Evolutionary conservation across 2,329 filamentous ascomycete species (phyloP), one percentile per base, ranked within the genome.

Genomic region (Sporothrix schenckii): DNA sequence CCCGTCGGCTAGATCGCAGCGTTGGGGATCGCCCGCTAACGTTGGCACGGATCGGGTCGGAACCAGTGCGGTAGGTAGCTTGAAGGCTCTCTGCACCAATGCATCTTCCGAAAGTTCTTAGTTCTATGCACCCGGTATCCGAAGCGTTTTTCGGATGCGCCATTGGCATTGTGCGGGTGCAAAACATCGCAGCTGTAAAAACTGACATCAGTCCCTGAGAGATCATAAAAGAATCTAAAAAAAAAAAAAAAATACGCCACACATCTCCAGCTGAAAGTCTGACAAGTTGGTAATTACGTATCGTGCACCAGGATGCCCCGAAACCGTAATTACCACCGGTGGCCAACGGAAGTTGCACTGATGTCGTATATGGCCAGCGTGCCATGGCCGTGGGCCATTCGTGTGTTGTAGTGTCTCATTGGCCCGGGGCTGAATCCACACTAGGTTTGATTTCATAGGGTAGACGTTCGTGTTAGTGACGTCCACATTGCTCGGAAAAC

Each of bases 1-100:
- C 44, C 39, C 58, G 21, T 68, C 66, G 66, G 50, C 52, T 68
- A 50, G 54, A 60, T 69, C 53, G 53, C 53, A 60, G 54, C 21
- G 44, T 27, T 52, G 54, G 24, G 34, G 66, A 69, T 69, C 54
- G 44, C n/a, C 41, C 66, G 53, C 66, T 69, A 50, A 47, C 27
- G 30, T 44, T 30, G 44, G 21, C 30, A 5, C 27, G 13, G 19
- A 34, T 34, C 54, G 54, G 66, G 39, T 69, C 54, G 54, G 66
- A 61, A 61, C 52, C 27, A 68, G 54, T 44, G n/a, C 61, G 44
- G 44, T 27, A 9, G 41, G 11, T 44, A 14, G 54, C 19, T 16
- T 1, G 39, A 34, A 61, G 66, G 66, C 7, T 24, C 53, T 27
- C 54, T 67, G 39, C 19, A 21, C 44, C 50, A 27, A 61, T 24